Conservation (phyloP, 495 filamentous ascomycete species). For the Neurospora discreta region DNA sequence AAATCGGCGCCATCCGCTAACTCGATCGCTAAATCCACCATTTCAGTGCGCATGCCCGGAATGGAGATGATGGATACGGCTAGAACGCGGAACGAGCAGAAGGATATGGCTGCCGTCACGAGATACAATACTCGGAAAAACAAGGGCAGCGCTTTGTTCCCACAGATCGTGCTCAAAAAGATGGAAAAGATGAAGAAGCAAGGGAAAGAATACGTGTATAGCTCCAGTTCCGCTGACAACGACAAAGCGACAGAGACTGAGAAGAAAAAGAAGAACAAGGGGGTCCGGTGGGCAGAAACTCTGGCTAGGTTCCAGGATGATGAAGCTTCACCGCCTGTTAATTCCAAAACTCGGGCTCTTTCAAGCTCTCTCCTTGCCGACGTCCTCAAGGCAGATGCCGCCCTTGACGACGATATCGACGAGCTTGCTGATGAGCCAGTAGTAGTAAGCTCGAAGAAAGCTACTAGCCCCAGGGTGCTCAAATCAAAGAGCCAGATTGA, state of each 20-base stretch:
- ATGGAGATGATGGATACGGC: conserved; percentile 16
- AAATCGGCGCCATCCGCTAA: conserved; percentile 21
- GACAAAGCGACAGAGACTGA: background rate
- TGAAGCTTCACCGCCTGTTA: background rate
- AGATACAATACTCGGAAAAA: conserved; percentile 45
- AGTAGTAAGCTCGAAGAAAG: background rate
- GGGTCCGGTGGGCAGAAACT: conserved; percentile 20
- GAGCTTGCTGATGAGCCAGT: conserved; percentile 1
- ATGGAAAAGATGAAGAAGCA: conserved; percentile 23
- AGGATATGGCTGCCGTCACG: conserved; percentile 38
- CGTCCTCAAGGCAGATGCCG: conserved; percentile 3
- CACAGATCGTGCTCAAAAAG: conserved; percentile 18
- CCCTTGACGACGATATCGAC: conserved; percentile 3
- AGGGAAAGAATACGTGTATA: background rate
- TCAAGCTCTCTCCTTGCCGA: conserved; percentile 11
- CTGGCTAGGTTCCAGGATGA: conserved; percentile 17
- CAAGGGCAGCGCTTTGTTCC: conserved; percentile 31
- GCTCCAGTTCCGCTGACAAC: background rate
- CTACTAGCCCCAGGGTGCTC: background rate
- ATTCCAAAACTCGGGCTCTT: conserved; percentile 1
- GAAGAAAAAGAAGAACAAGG: conserved; percentile 12
- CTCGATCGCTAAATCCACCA: conserved; percentile 19
- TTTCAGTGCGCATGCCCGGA: conserved; percentile 21
- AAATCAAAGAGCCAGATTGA: background rate
- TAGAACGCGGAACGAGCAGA: conserved; percentile 33